Conservation (phyloP, 2,329 filamentous ascomycete genomes). For the Byssoonygena ceratinophila region DNA sequence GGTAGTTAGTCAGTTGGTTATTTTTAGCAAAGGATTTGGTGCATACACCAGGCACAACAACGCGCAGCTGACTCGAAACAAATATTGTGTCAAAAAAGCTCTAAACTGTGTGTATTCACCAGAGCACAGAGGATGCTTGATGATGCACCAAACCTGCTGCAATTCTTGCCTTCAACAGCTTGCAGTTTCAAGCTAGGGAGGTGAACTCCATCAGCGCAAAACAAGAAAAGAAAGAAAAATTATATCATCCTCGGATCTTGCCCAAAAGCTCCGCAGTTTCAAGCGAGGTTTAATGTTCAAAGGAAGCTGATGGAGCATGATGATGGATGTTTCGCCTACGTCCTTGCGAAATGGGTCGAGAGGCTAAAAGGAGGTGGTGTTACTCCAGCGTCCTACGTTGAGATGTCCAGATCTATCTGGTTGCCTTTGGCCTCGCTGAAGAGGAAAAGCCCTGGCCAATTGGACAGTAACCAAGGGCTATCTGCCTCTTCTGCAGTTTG, state of each 20-base stretch:
- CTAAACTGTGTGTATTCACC: not conserved
- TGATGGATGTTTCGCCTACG: not conserved
- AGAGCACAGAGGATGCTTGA: too few relatives aligned
- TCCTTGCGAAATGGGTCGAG: not conserved
- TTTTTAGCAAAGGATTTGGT: not conserved
- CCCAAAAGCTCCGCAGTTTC: not conserved
- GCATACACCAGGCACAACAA: constrained; percentile 1
- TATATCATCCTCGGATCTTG: not conserved
- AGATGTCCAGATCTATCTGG: not conserved
- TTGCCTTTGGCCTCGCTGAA: not conserved
- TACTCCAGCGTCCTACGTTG: constrained; percentile 4
- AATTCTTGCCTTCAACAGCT: too few relatives aligned
- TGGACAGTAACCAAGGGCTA: not conserved
- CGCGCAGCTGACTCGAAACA: not conserved
- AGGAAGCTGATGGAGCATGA: not conserved
- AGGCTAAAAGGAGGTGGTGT: not conserved
- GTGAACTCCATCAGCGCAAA: too few relatives aligned
- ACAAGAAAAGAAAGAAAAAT: too few relatives aligned
- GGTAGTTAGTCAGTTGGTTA: not conserved
- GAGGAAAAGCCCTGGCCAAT: not conserved
- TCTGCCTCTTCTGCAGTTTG: not conserved
- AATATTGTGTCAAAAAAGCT: not conserved
- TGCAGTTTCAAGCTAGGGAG: too few relatives aligned
- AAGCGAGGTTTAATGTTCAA: not conserved
- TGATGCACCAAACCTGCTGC: too few relatives aligned